A percentile compares a stretch with the other conserved stretches of the same genome.
phyloP scores from a whole-genome alignment of 78 protist genomes.

The Salpingoeca rosetta region DNA sequence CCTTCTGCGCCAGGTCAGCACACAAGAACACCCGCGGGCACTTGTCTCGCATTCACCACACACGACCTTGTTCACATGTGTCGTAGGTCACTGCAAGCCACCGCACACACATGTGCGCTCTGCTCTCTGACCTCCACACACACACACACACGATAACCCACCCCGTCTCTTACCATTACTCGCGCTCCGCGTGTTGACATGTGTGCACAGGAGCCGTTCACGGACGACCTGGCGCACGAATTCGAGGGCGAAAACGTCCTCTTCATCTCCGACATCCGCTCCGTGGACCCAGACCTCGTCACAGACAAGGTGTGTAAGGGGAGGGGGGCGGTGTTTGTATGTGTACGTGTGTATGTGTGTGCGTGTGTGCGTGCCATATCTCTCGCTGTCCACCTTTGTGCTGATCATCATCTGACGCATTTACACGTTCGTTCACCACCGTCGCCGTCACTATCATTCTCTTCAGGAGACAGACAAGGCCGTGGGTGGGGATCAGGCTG shows the following conservation, averaged over 20 bases:
- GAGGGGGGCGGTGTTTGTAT: too few species aligned
- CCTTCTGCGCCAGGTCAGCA: neutral
- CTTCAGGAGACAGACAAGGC: neutral
- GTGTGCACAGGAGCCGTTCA: conserved; percentile 20
- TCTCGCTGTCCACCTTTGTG: too few species aligned
- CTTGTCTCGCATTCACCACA: neutral
- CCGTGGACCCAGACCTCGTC: neutral
- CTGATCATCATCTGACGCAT: too few species aligned
- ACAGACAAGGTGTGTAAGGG: neutral
- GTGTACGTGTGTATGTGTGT: too few species aligned
- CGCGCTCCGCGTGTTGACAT: too few species aligned
- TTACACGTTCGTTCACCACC: too few species aligned
- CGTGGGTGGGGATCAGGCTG: conserved; percentile 7
- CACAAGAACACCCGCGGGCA: neutral
- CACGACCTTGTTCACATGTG: neutral
- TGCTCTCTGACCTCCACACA: too few species aligned
- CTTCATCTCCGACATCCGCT: conserved; percentile 22
- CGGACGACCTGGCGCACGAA: conserved; percentile 4
- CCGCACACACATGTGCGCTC: too few species aligned
- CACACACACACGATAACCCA: too few species aligned
- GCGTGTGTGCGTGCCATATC: too few species aligned
- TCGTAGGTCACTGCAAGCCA: neutral
- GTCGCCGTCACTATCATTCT: too few species aligned
- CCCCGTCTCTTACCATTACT: too few species aligned
- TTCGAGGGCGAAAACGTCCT: neutral